Evolutionary conservation across 139 green algal species (phyloP), one percentile per base, ranked within the genome.

Genomic region (Ettlia oleoabundans): DNA sequence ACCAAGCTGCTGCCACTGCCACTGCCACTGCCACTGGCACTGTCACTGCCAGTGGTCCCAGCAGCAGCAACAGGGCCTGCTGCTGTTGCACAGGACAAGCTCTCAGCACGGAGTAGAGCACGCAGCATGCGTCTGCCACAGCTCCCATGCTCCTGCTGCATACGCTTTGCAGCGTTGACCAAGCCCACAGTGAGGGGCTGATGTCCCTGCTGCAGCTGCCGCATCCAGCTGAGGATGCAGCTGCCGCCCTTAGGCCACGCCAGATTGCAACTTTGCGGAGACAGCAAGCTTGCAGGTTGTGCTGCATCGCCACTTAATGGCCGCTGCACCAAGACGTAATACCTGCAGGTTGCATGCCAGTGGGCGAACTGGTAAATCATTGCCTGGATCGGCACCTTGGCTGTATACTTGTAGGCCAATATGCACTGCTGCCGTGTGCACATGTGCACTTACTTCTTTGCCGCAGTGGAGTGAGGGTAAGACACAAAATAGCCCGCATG

Each of bases 381-480:
- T n/a, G n/a, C n/a, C n/a, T n/a, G n/a, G n/a, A n/a, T n/a, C n/a
- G n/a, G n/a, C n/a, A n/a, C n/a, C n/a, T n/a, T n/a, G n/a, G n/a
- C n/a, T n/a, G n/a, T n/a, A n/a, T n/a, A n/a, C n/a, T n/a, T n/a
- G n/a, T n/a, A n/a, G n/a, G n/a, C n/a, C n/a, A n/a, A n/a, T n/a
- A n/a, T n/a, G n/a, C n/a, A n/a, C n/a, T n/a, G n/a, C n/a, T n/a
- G n/a, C n/a, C n/a, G n/a, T n/a, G n/a, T n/a, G n/a, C n/a, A n/a
- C n/a, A n/a, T n/a, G n/a, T n/a, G n/a, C n/a, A n/a, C 72, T 38
- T 82, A 86, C 73, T 90, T 90, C 58, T 88, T 90, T 64, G 86
- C 86, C 9, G 43, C 22, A 4, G 41, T 82, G 40, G 63, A 35
- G 41, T 90, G 86, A 21, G 86, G 85, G 28, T 83, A 88, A 64